These are phyloP conservation scores for Byssochlamys sp. DNA, from an alignment of 2,329 filamentous ascomycete species.

Conservation along the genomic window DNA sequence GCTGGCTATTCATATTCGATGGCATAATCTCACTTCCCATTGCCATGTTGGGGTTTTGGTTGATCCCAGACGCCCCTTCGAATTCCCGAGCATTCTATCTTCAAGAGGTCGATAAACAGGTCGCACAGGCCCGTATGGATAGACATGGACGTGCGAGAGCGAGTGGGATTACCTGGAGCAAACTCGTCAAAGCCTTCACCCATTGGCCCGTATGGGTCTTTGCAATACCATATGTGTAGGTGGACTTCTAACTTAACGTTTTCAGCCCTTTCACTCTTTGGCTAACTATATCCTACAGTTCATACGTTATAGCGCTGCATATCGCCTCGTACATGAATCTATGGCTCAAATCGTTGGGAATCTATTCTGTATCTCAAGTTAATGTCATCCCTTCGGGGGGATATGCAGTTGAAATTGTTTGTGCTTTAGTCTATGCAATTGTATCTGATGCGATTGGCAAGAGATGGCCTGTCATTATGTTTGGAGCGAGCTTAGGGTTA, in stretches of 20 bases:
- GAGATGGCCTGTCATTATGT: slow-evolving; percentile 6
- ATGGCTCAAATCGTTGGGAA: slow-evolving; percentile 4
- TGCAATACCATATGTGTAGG: slow-evolving; percentile 6
- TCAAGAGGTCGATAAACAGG: slow-evolving; percentile 3
- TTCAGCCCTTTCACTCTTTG: background rate
- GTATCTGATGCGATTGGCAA: slow-evolving; percentile 4
- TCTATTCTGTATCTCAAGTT: slow-evolving; percentile 4
- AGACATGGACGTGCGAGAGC: slow-evolving; percentile 4
- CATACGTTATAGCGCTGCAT: slow-evolving; percentile 7
- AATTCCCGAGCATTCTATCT: slow-evolving; percentile 10
- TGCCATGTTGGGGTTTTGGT: background rate
- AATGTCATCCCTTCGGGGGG: slow-evolving; percentile 6
- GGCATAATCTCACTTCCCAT: slow-evolving; percentile 5
- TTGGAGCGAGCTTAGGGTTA: slow-evolving; percentile 2
- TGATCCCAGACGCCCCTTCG: background rate
- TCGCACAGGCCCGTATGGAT: slow-evolving; percentile 3
- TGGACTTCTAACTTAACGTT: background rate
- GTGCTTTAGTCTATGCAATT: slow-evolving; percentile 4
- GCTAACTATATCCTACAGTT: background rate
- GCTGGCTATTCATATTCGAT: slow-evolving; percentile 13
- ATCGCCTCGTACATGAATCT: slow-evolving; percentile 8
- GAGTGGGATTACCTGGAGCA: slow-evolving; percentile 3
- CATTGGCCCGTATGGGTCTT: slow-evolving; percentile 5
- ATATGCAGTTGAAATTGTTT: slow-evolving; percentile 6
- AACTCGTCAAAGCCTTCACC: slow-evolving; percentile 1